A percentile compares a stretch with the other conserved stretches of the same genome.
phyloP scores from a whole-genome alignment of 129 eudicot genomes.

The Rutidosis leptorrhynchoides region DNA sequence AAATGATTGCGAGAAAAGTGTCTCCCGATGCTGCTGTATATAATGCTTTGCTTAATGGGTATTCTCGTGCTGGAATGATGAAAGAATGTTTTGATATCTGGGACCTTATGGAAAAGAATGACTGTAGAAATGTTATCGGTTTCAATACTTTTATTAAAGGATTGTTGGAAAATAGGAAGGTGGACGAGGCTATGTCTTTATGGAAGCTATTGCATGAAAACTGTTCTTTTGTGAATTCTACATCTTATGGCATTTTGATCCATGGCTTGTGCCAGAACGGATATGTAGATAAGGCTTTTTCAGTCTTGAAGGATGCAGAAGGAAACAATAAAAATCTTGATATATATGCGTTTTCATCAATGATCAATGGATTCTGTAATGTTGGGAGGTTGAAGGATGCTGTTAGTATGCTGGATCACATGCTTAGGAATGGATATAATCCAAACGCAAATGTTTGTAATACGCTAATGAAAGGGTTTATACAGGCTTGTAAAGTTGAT shows the following conservation, averaged over 20 bases:
- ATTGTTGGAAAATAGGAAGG: conserved; percentile 50
- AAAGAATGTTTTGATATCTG: conserved; percentile 48
- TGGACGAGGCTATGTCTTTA: conserved; percentile 54
- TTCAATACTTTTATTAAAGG: conserved; percentile 61
- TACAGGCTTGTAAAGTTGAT: conserved; percentile 46
- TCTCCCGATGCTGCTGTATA: conserved; percentile 54
- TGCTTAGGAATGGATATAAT: conserved; percentile 44
- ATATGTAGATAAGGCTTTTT: conserved; percentile 49
- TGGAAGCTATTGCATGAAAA: conserved; percentile 51
- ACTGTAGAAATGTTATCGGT: conserved; percentile 43
- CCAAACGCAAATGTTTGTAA: conserved; percentile 69
- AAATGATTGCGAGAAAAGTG: conserved; percentile 46
- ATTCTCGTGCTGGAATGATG: conserved; percentile 43
- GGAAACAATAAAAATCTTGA: conserved; percentile 37
- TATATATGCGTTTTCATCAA: conserved; percentile 59
- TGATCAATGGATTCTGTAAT: conserved; percentile 64
- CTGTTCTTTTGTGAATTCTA: conserved; percentile 41
- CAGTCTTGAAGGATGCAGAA: conserved; percentile 48
- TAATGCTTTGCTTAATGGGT: conserved; percentile 68
- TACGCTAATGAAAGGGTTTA: conserved; percentile 64
- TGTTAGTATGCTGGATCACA: conserved; percentile 41
- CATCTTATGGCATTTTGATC: conserved; percentile 58
- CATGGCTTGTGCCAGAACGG: conserved; percentile 80
- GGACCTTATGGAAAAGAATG: conserved; percentile 63
- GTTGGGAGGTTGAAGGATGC: conserved; percentile 63